Evolutionary conservation across 352 stramenopile species (phyloP), one percentile per base, ranked within the genome.

Genomic region (Plasmopara viticola): DNA sequence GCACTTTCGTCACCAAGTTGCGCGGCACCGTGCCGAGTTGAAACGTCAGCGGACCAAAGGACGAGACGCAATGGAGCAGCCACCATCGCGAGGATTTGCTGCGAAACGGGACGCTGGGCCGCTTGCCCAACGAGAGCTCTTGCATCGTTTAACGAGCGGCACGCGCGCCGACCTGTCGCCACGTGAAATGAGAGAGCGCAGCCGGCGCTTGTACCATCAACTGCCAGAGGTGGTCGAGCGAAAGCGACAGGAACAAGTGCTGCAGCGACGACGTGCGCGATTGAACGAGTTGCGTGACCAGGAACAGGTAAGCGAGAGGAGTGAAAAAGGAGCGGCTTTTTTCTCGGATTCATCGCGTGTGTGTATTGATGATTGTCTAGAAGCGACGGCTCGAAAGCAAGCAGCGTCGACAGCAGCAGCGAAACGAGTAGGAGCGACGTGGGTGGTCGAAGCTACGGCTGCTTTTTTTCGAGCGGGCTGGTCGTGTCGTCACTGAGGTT

Each of bases 161-260:
- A 61, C 66, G 20, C 74, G 79, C 5, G 68, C 66, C 25, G 78
- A 83, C 17, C 74, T 90, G 5, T 84, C 82, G 1, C 53, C 44
- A 4, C 57, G 69, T 5, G 82, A 90, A 48, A 90, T 90, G 78
- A 82, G 77, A 34, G 70, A 80, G 33, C 71, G 79, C 28, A 90
- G 68, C 9, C 66, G 55, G 6, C 72, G 79, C 10, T 47, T 86
- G 30, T 91, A 90, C 51, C 68, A 79, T 38, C 62, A 88, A 50
- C 57, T 91, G 0, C 83, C 78, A 0, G 83, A 91, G 58, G 76
- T 91, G 34, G 54, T 88, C 9, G 78, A 90, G 61, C 66, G 65
- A 9, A 84, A 85, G 52, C 72, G 77, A 7, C 76, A 91, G 48
- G 75, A 91, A 37, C 78, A 94, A 57, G 59, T 87, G 14, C 58